These are phyloP conservation scores for Colletotrichum cereale DNA, from an alignment of 2,329 filamentous ascomycete species.

Conservation along the genomic window DNA sequence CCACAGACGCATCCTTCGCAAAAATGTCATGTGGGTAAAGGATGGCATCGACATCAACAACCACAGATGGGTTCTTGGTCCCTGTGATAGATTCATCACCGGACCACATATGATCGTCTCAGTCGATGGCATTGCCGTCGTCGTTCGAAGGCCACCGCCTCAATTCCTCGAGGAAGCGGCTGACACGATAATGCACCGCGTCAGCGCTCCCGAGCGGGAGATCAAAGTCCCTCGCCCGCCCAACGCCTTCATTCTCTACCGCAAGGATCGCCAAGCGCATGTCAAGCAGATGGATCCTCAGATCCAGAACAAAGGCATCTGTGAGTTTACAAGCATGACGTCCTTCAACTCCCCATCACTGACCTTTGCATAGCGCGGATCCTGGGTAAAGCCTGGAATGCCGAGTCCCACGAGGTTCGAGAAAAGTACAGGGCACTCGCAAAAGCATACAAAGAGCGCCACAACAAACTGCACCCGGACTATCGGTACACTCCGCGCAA, in stretches of 20 bases:
- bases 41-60: constrained; percentile 26
- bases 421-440: constrained; percentile 37
- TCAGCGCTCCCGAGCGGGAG: constrained; percentile 21
- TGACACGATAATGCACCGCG: not conserved
- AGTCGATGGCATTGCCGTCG: constrained; percentile 28
- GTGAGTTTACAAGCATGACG: constrained; percentile 43
- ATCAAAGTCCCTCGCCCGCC: constrained; percentile 44
- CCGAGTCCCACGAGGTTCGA: constrained; percentile 43
- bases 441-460: constrained; percentile 44
- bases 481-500: constrained; percentile 57
- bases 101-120: constrained; percentile 36
- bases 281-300: constrained; percentile 44
- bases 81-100: constrained; percentile 24
- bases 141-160: constrained; percentile 22
- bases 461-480: constrained; percentile 49
- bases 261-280: constrained; percentile 45
- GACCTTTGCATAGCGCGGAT: constrained; percentile 44
- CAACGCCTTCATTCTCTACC: constrained; percentile 52
- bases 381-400: constrained; percentile 47
- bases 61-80: constrained; percentile 37
- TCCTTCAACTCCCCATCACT: not conserved
- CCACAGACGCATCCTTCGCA: constrained; percentile 20
- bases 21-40: constrained; percentile 37
- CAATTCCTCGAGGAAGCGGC: constrained; percentile 23
- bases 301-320: constrained; percentile 48